Conservation (phyloP, 148 eudicot genomes). For the Rhododendron griersonianum region DNA sequence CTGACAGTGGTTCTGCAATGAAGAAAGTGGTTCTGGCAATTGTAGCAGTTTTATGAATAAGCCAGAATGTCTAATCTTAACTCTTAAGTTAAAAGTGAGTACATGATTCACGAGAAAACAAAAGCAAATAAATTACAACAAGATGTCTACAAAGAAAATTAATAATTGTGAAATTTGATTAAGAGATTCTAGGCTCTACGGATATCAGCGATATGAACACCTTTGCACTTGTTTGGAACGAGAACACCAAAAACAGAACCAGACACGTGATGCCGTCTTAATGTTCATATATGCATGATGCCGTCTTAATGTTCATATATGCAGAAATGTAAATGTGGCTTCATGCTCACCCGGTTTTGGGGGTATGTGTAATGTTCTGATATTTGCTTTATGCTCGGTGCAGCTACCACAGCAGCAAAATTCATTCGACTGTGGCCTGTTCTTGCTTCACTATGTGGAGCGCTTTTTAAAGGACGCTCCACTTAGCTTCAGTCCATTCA, state of each 20-base stretch:
- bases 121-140: background rate
- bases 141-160: background rate
- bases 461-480: constrained; percentile 72
- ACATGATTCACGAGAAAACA: background rate
- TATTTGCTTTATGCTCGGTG: constrained; percentile 19
- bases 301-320: background rate
- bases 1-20: background rate
- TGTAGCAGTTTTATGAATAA: background rate
- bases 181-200: background rate
- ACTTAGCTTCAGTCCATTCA: constrained; percentile 53
- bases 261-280: background rate
- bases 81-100: background rate
- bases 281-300: background rate
- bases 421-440: constrained; percentile 82
- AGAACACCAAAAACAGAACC: background rate
- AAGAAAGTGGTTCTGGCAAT: background rate
- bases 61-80: background rate
- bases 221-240: background rate
- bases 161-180: background rate
- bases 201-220: background rate
- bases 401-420: constrained; percentile 98
- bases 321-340: background rate
- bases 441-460: constrained; percentile 95
- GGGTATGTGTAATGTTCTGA: background rate
- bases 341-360: background rate